Evolutionary conservation across 129 eudicot genomes (phyloP).

Genomic region (Sambucus nigra): DNA sequence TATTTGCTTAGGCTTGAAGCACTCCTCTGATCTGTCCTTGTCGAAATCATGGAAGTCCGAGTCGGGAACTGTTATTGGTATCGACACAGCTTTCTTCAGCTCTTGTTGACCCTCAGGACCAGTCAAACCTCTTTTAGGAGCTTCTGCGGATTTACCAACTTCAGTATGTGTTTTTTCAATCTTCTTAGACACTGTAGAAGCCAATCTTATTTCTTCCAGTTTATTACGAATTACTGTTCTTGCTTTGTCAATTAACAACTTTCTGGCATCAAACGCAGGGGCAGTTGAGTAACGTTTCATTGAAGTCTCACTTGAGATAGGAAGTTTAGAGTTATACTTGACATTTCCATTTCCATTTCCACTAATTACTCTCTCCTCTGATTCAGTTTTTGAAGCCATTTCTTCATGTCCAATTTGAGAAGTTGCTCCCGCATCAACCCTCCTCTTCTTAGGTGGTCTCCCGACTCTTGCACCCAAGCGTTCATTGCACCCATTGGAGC

Average conservation of each 20-base stretch:
- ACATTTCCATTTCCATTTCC: constrained; percentile 36
- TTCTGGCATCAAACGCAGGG: constrained; percentile 51
- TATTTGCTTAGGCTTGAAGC: constrained; percentile 76
- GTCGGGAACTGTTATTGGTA: constrained; percentile 84
- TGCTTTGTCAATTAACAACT: constrained; percentile 63
- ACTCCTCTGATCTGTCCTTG: constrained; percentile 71
- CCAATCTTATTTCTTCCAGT: constrained; percentile 59
- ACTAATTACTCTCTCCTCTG: constrained; percentile 23
- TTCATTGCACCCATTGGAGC: constrained; percentile 19
- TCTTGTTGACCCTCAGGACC: constrained; percentile 14
- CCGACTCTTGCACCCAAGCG: constrained; percentile 29
- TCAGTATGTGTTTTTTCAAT: constrained; percentile 22
- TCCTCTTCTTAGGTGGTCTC: constrained; percentile 65
- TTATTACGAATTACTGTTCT: constrained; percentile 52
- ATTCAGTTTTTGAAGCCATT: constrained; percentile 18
- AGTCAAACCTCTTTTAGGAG: constrained; percentile 12
- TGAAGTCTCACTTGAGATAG: constrained; percentile 17
- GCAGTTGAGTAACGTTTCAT: constrained; percentile 31
- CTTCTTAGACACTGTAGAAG: constrained; percentile 45
- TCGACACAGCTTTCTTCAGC: constrained; percentile 42
- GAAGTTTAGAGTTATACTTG: constrained; percentile 17
- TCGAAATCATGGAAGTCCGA: constrained; percentile 96
- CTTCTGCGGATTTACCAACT: constrained; percentile 13
- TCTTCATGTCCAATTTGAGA: constrained; percentile 31
- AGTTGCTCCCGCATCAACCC: constrained; percentile 31